Evolutionary conservation across 2,329 filamentous ascomycete genomes (phyloP).

Genomic region (Pseudocercospora eumusae): DNA sequence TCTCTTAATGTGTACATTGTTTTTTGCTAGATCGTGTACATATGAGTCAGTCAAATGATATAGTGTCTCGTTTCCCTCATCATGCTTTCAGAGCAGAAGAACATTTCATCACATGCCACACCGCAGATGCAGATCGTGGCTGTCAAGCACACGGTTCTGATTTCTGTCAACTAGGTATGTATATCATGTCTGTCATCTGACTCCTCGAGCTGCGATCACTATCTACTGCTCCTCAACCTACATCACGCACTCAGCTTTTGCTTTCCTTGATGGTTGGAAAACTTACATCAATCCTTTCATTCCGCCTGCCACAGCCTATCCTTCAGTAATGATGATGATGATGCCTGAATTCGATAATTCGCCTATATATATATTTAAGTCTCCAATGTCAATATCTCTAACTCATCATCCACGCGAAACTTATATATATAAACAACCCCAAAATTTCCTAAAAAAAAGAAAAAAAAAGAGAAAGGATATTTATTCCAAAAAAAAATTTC

Average conservation of each 20-base stretch:
- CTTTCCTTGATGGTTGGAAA: background rate
- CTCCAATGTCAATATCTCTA: too few relatives aligned
- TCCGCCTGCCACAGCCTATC: background rate
- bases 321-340: background rate
- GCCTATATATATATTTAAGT: too few relatives aligned
- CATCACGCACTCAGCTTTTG: background rate
- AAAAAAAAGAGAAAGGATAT: too few relatives aligned
- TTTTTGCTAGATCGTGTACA: too few relatives aligned
- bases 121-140: constrained; percentile 2
- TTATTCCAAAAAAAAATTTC: too few relatives aligned
- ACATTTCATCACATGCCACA: constrained; percentile 5
- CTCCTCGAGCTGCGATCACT: background rate
- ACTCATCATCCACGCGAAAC: too few relatives aligned
- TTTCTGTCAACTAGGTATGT: constrained; percentile 7
- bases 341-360: background rate
- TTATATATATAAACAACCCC: too few relatives aligned
- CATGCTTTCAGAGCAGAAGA: background rate
- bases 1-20: too few relatives aligned
- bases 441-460: too few relatives aligned
- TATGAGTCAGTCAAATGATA: too few relatives aligned
- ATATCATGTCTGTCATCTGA: background rate
- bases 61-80: background rate
- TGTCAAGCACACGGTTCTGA: constrained; percentile 7
- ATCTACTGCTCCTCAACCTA: background rate
- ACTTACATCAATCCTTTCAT: background rate